Evolutionary conservation across 345 rosid species (phyloP), one percentile per base, ranked within the genome.

Genomic region (Schrenkiella parvula): DNA sequence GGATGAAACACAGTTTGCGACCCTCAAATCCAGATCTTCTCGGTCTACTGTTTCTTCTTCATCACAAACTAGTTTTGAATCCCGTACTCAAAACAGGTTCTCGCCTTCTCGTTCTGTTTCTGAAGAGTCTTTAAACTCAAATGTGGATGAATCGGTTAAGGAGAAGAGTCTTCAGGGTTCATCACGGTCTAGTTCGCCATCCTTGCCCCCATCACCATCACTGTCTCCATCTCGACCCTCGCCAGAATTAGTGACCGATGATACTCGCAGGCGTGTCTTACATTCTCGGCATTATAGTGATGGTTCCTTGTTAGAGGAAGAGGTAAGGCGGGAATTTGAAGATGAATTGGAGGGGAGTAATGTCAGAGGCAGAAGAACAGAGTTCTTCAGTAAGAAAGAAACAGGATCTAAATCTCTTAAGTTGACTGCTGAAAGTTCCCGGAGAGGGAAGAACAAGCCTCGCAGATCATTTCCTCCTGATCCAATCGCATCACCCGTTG

Each of bases 1-100:
- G 17, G 91, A 92, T 73, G 90, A 84, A 77, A 75, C 82, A 3
- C 88, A 82, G 26, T 79, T 77, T 44, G 81, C 78, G 53, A 73
- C 81, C 34, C 72, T 68, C 4, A 81, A 72, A 34, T 86, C 86
- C 0, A 64, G 74, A 12, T 84, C 91, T 64, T 77, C 82, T 12
- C 51, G 80, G 82, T 84, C 91, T 60, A 75, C 42, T 0, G 55
- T 37, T 29, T 83, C 85, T 59, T 68, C 80, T n/a, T 78, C 84
- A 4, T 84, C 91, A 14, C 80, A 62, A 18, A 29, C 73, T 39
- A 80, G 87, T 78, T 78, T 81, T 41, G 51, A 65, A 12, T 82
- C 92, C 0, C 59, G 78, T 28, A 80, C 79, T 12, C 86, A 84
- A 37, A 74, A 39, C 44, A 65, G 64, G 51, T 69, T 72, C 43